These are phyloP conservation scores for Rhododendron ferrugineum DNA, from an alignment of 148 eudicot genomes.

Conservation along the genomic window DNA sequence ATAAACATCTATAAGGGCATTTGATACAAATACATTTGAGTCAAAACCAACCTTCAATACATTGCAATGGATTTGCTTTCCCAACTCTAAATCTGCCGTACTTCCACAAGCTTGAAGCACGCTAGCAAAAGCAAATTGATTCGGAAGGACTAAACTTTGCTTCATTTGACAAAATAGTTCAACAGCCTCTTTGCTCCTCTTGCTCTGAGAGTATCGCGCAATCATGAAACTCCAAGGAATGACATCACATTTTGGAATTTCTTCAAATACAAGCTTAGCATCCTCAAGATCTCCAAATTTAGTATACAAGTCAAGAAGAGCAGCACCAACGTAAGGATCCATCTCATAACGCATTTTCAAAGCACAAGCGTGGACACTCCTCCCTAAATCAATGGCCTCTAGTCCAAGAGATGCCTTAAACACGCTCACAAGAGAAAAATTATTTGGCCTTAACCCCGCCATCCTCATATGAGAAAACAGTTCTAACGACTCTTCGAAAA, in stretches of 20 bases:
- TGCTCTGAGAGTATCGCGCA: slow-evolving; percentile 69
- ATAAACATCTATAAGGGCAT: slow-evolving; percentile 84
- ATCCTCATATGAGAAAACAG: slow-evolving; percentile 53
- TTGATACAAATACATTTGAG: slow-evolving; percentile 52
- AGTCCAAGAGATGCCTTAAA: slow-evolving; percentile 79
- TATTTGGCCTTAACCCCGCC: slow-evolving; percentile 62
- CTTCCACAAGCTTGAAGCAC: slow-evolving; percentile 71
- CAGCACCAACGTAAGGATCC: slow-evolving; percentile 57
- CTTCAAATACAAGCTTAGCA: slow-evolving; percentile 60
- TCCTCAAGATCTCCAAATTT: slow-evolving; percentile 51
- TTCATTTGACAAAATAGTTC: slow-evolving; percentile 60
- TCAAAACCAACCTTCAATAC: slow-evolving; percentile 59
- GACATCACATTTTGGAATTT: slow-evolving; percentile 57
- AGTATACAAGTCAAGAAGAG: slow-evolving; percentile 73
- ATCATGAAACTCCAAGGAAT: slow-evolving; percentile 88
- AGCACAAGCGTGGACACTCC: slow-evolving; percentile 52
- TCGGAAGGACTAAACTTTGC: slow-evolving; percentile 51
- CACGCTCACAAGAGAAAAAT: slow-evolving; percentile 62
- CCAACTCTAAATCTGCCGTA: slow-evolving; percentile 34
- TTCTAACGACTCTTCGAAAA: slow-evolving; percentile 39
- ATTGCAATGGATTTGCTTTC: slow-evolving; percentile 59
- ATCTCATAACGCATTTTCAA: slow-evolving; percentile 55
- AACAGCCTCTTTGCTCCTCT: slow-evolving; percentile 51
- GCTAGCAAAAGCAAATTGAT: slow-evolving; percentile 76
- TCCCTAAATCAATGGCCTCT: slow-evolving; percentile 35